These are phyloP conservation scores for Dioszegia hungarica DNA, from an alignment of 768 basidiomycete genomes.

Conservation along the genomic window DNA sequence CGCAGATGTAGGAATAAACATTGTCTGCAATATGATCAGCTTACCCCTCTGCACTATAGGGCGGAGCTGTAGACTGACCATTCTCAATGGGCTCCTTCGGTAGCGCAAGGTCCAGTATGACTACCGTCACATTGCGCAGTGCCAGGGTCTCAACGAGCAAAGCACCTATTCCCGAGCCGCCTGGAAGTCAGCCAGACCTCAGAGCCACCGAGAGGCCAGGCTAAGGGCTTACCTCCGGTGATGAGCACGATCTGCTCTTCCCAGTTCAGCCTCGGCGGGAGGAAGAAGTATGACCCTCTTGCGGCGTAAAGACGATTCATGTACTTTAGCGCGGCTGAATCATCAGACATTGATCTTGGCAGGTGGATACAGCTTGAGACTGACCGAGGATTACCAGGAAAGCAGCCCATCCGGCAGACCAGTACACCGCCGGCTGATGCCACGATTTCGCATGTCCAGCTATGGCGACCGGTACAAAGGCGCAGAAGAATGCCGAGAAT, in stretches of 20 bases:
- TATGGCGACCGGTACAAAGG: slow-evolving; percentile 73
- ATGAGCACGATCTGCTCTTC: slow-evolving; percentile 80
- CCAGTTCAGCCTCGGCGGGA: slow-evolving; percentile 69
- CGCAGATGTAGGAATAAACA: slow-evolving; percentile 80
- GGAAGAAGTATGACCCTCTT: slow-evolving; percentile 60
- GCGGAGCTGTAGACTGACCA: slow-evolving; percentile 51
- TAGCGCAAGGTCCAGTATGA: slow-evolving; percentile 78
- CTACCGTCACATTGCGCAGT: slow-evolving; percentile 71
- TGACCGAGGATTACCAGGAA: slow-evolving; percentile 64
- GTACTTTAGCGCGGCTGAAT: slow-evolving; percentile 66
- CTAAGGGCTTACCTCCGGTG: slow-evolving; percentile 67
- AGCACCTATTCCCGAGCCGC: slow-evolving; percentile 83
- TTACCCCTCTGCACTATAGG: not conserved
- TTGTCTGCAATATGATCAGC: slow-evolving; percentile 57
- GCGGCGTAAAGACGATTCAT: slow-evolving; percentile 69
- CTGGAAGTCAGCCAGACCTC: slow-evolving; percentile 52
- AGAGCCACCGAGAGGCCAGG: not conserved
- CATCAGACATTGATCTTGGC: slow-evolving; percentile 4
- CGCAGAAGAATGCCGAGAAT: slow-evolving; percentile 82
- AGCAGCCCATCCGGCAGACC: slow-evolving; percentile 57
- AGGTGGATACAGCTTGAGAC: slow-evolving; percentile 43
- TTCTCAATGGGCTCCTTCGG: slow-evolving; percentile 63
- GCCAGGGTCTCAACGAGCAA: slow-evolving; percentile 82
- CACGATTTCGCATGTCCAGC: slow-evolving; percentile 62
- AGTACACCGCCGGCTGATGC: slow-evolving; percentile 56